These are phyloP conservation scores for Termitomyces sp. DNA, from an alignment of 768 basidiomycete genomes.

Conservation along the genomic window DNA sequence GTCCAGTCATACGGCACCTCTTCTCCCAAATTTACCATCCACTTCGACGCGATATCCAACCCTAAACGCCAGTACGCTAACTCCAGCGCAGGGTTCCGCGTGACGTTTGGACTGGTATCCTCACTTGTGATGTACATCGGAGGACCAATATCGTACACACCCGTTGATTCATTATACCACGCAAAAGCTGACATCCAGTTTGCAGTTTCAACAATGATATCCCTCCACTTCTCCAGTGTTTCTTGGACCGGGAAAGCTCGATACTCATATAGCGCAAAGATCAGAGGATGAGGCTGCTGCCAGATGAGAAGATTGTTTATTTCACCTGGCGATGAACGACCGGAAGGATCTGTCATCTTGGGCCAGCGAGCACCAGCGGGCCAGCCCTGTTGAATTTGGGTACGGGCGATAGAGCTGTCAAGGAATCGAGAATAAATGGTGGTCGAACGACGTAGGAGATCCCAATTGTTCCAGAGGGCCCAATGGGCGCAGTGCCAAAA, in stretches of 20 bases:
- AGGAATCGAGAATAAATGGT: constrained; percentile 44
- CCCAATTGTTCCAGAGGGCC: constrained; percentile 58
- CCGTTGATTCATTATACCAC: constrained; percentile 41
- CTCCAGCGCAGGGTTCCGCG: constrained; percentile 53
- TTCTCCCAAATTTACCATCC: constrained; percentile 39
- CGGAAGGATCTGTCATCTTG: constrained; percentile 59
- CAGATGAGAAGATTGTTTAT: constrained; percentile 61
- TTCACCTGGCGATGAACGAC: constrained; percentile 51
- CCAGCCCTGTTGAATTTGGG: constrained; percentile 49
- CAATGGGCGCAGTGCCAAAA: constrained; percentile 58
- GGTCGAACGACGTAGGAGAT: constrained; percentile 40
- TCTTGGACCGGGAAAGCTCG: constrained; percentile 33
- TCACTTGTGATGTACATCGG: constrained; percentile 54
- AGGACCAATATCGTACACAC: constrained; percentile 51
- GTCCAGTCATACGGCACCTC: constrained; percentile 37
- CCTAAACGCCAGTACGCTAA: constrained; percentile 54
- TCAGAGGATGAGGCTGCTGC: constrained; percentile 55
- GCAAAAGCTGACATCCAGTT: constrained; percentile 58
- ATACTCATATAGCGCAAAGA: constrained; percentile 55
- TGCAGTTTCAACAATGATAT: constrained; percentile 48
- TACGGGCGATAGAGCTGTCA: constrained; percentile 34
- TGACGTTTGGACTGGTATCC: constrained; percentile 49
- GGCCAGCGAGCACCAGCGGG: constrained; percentile 53
- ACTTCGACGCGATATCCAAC: constrained; percentile 39
- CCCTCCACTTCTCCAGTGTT: constrained; percentile 44